Evolutionary conservation across 352 stramenopile species (phyloP).

Genomic region (Pythium sp.): DNA sequence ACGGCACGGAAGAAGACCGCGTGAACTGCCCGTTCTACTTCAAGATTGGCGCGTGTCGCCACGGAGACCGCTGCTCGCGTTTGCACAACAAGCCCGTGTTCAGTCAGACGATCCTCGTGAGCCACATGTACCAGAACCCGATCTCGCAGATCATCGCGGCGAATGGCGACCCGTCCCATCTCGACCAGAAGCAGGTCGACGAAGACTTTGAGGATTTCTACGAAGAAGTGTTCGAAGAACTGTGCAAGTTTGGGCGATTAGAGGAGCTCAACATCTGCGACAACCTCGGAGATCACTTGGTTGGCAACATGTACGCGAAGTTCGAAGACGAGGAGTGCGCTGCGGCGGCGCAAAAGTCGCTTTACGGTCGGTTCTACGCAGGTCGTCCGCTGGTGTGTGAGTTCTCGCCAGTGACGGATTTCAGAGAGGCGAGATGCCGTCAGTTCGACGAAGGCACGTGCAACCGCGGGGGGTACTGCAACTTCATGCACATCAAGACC

Average conservation of each 20-base stretch:
- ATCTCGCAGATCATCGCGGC: conserved; percentile 86
- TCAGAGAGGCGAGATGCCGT: conserved; percentile 96
- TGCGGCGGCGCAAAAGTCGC: conserved; percentile 92
- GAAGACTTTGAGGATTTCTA: conserved; percentile 98
- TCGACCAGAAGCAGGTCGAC: conserved; percentile 91
- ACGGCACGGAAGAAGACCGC: conserved; percentile 96
- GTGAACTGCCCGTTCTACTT: conserved; percentile 99
- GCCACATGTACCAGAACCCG: conserved; percentile 98
- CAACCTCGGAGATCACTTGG: conserved; percentile 99
- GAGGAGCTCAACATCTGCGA: conserved; percentile 99
- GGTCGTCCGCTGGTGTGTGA: conserved; percentile 95
- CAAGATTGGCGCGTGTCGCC: conserved; percentile 99
- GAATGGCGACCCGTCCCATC: conserved; percentile 73
- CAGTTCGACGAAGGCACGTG: conserved; percentile 99
- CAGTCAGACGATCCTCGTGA: conserved; percentile 97
- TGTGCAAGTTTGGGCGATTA: conserved; percentile 98
- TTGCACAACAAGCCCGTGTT: conserved; percentile 99
- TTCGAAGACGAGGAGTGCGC: conserved; percentile 99
- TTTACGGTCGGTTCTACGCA: conserved; percentile 98
- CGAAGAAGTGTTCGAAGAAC: conserved; percentile 97
- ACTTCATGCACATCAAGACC: conserved; percentile 99
- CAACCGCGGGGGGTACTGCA: conserved; percentile 97
- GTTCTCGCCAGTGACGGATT: conserved; percentile 99
- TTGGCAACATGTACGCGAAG: conserved; percentile 99
- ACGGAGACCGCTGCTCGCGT: conserved; percentile 97